Evolutionary conservation across 352 stramenopile species (phyloP), one percentile per base, ranked within the genome.

Genomic region (Pythium periplocum): DNA sequence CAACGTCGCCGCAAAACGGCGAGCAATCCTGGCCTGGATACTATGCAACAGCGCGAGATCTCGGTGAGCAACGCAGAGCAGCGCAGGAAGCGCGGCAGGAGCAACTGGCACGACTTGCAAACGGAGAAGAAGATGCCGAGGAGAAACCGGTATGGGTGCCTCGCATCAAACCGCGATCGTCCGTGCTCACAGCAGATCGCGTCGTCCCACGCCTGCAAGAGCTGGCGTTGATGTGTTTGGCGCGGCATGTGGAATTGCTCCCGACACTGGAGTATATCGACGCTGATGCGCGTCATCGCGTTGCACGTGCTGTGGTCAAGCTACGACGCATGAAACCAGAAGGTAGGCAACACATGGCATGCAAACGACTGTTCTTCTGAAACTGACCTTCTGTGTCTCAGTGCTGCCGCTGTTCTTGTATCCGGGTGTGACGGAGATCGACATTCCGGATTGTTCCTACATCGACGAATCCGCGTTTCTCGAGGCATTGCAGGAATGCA

Each of bases 361-460:
- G 5, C 4, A 55, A 35, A 47, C 44, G 31, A 52, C 39, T 51
- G 26, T 37, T n/a, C 7, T 45, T 40, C 2, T 37, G 17, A 26
- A 0, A 26, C 17, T 26, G 17, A 26, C 17, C 17, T 26, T 26
- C 17, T 26, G 17, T 26, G 12, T 4, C 6, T 8, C 38, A 84
- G 80, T 93, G 37, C 59, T 93, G 4, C 69, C 80, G 49, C 62
- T 93, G 38, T 93, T 93, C 59, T 74, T 93, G 46, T 93, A 87
- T 59, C 76, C 83, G 12, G 83, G 83, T 12, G 83, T 91, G 32
- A 84, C 64, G 1, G 83, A 88, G 59, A 90, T 93, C 51, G 83
- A 93, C 45, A 74, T 93, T 40, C 78, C 83, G 0, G 83, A 93
- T 48, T 93, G 83, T 57, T 93, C 83, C 7, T 85, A 69, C 33